Evolutionary conservation across 179 eudicot species (phyloP).

Genomic region (Silene coronaria): DNA sequence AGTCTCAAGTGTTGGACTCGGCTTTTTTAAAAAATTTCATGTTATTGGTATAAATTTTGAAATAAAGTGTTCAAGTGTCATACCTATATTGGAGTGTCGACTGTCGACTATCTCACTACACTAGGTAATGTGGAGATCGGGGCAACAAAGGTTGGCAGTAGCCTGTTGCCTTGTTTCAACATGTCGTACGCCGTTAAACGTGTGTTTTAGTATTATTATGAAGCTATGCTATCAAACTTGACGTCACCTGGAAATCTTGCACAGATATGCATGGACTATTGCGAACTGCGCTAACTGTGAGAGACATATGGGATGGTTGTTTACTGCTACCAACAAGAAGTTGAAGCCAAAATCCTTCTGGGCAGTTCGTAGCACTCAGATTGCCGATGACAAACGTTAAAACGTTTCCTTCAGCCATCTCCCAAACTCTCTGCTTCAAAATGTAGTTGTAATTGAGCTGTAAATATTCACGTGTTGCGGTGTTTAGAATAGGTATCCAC

Average conservation of each 20-base stretch:
- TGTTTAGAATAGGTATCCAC: neutral
- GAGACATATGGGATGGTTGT: constrained; percentile 83
- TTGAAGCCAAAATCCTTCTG: constrained; percentile 72
- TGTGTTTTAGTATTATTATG: neutral
- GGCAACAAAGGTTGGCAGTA: too few relatives aligned
- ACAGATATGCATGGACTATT: constrained; percentile 90
- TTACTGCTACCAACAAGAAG: constrained; percentile 64
- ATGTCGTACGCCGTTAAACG: neutral
- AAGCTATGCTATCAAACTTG: neutral
- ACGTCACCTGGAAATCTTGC: neutral
- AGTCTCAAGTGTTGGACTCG: too few relatives aligned
- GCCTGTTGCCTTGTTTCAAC: too few relatives aligned
- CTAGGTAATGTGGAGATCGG: too few relatives aligned
- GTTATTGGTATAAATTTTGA: too few relatives aligned
- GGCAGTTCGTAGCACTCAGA: constrained; percentile 79
- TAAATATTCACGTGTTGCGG: constrained; percentile 1
- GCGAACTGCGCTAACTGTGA: constrained; percentile 69
- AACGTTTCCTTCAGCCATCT: neutral
- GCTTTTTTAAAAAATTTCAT: too few relatives aligned
- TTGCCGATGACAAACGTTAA: constrained; percentile 49
- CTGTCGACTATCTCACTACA: too few relatives aligned
- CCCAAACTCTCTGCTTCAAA: neutral
- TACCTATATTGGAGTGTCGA: too few relatives aligned
- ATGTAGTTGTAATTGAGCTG: constrained; percentile 13
- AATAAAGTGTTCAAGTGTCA: too few relatives aligned